Evolutionary conservation across 2,329 filamentous ascomycete species (phyloP).

Genomic region (Fusarium graminum): DNA sequence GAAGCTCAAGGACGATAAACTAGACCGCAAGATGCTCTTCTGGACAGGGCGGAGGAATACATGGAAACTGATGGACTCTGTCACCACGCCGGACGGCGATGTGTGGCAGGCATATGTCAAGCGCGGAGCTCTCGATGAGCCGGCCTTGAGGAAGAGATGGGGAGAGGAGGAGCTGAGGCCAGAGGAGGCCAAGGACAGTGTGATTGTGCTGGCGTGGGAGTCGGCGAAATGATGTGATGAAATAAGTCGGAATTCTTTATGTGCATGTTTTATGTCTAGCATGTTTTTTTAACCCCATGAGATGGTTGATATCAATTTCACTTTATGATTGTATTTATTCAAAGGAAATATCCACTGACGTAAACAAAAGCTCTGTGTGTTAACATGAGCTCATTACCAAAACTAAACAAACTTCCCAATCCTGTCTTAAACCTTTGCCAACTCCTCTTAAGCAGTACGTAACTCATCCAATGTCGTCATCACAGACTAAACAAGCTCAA

Average conservation of each 20-base stretch:
- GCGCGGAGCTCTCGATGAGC: constrained; percentile 35
- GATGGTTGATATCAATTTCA: not conserved
- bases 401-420: no score
- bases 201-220: constrained; percentile 50
- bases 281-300: constrained; percentile 1
- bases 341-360: not conserved
- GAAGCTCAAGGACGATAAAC: constrained; percentile 50
- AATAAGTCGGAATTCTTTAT: constrained; percentile 32
- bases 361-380: no score
- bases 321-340: constrained; percentile 5
- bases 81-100: constrained; percentile 52
- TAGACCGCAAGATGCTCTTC: constrained; percentile 51
- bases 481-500: no score
- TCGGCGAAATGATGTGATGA: constrained; percentile 37
- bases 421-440: no score
- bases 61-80: constrained; percentile 59
- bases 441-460: no score
- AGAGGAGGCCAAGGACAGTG: constrained; percentile 38
- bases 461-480: no score
- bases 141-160: constrained; percentile 37
- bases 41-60: constrained; percentile 55
- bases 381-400: no score
- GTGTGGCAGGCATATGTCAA: constrained; percentile 64
- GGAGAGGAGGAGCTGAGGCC: constrained; percentile 1
- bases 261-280: constrained; percentile 20